These are phyloP conservation scores for Geum urbanum DNA, from an alignment of 306 rosid genomes.

Conservation along the genomic window DNA sequence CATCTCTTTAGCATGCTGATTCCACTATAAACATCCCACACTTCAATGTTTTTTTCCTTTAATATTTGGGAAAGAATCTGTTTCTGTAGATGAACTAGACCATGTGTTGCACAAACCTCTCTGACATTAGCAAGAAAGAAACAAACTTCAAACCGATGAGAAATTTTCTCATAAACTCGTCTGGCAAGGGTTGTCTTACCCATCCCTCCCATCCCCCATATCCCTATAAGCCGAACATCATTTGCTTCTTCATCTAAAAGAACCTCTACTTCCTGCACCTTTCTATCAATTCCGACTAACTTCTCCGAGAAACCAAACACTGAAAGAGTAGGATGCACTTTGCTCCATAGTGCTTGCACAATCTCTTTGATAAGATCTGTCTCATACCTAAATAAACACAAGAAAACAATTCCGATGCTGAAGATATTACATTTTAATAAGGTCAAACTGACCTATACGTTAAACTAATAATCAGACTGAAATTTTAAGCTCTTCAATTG, in stretches of 20 bases:
- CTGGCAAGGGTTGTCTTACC: slow-evolving; percentile 3
- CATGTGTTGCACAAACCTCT: neutral
- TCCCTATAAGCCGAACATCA: slow-evolving; percentile 1
- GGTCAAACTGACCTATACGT: too few species aligned
- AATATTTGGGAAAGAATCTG: neutral
- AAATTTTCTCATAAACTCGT: neutral
- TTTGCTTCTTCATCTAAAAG: neutral
- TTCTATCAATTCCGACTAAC: neutral
- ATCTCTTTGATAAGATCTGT: neutral
- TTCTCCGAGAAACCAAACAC: neutral
- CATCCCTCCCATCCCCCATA: slow-evolving; percentile 8
- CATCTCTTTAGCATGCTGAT: neutral
- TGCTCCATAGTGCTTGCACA: neutral
- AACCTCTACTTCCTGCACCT: neutral
- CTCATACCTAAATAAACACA: neutral
- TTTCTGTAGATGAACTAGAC: neutral
- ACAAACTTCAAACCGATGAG: neutral
- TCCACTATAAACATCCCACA: neutral
- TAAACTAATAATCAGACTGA: too few species aligned
- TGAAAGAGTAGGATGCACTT: neutral
- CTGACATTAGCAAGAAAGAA: slow-evolving; percentile 2
- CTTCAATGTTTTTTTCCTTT: neutral
- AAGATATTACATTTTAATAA: neutral
- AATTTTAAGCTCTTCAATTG: too few species aligned
- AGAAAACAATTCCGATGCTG: neutral